Conservation (phyloP, 345 rosid genomes). For the Nephelium lappaceum region DNA sequence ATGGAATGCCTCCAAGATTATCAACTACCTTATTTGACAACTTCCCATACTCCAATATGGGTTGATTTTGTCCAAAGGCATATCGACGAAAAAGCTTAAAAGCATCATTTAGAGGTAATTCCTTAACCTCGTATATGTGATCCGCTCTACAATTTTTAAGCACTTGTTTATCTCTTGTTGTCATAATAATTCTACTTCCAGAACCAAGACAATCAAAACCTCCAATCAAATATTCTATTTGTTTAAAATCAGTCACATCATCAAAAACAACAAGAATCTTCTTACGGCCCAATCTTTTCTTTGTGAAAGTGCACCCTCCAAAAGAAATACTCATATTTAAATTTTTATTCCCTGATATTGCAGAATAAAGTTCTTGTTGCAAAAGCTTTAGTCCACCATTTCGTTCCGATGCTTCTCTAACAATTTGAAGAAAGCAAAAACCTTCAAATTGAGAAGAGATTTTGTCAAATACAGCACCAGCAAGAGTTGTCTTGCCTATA, state of each 20-base stretch:
- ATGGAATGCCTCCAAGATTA: conserved; percentile 45
- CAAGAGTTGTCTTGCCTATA: conserved; percentile 27
- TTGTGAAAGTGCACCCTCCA: not conserved
- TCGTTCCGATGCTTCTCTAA: not conserved
- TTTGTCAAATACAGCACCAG: conserved; percentile 14
- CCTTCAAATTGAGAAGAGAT: conserved; percentile 12
- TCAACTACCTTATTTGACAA: conserved; percentile 30
- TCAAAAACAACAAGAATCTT: conserved; percentile 22
- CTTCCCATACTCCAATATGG: conserved; percentile 3
- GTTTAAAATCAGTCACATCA: conserved; percentile 16
- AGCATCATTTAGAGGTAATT: conserved; percentile 20
- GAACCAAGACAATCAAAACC: conserved; percentile 6
- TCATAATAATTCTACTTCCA: conserved; percentile 22
- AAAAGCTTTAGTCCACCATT: not conserved
- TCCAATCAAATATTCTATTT: conserved; percentile 19
- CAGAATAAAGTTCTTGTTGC: not conserved
- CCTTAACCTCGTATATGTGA: not conserved
- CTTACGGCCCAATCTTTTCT: conserved; percentile 11
- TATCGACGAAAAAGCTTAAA: conserved; percentile 31
- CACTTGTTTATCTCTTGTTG: conserved; percentile 1
- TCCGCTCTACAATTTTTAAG: not conserved
- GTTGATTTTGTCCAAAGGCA: conserved; percentile 26
- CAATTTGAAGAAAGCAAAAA: not conserved
- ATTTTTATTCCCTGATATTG: not conserved
- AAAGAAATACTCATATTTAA: not conserved